Percentiles rank a stretch among this genome's conserved stretches.
Evolutionary conservation across 768 basidiomycete genomes (phyloP).

Genomic region (Albatrellus ellisii): DNA sequence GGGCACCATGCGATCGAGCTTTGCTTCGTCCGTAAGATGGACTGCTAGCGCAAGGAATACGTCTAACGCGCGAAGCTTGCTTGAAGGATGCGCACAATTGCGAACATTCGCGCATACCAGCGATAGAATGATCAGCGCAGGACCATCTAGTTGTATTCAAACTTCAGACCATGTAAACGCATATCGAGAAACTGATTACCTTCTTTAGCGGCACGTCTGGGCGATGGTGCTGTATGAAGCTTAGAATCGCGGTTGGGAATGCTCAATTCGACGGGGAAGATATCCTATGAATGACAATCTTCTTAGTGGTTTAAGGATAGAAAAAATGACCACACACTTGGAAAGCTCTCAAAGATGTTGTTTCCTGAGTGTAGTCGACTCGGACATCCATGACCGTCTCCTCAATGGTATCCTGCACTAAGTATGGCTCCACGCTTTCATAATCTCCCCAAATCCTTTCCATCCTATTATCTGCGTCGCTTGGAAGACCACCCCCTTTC

Average conservation of each 20-base stretch:
- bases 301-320: too few relatives aligned
- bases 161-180: background rate
- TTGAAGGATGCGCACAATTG: slow-evolving; percentile 75
- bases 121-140: slow-evolving; percentile 78
- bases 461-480: slow-evolving; percentile 75
- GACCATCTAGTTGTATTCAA: slow-evolving; percentile 46
- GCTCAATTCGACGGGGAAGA: slow-evolving; percentile 65
- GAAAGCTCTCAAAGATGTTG: slow-evolving; percentile 34
- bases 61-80: slow-evolving; percentile 76
- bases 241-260: slow-evolving; percentile 56
- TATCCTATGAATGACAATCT: slow-evolving; percentile 31
- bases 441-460: slow-evolving; percentile 84
- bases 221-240: slow-evolving; percentile 22
- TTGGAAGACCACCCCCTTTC: slow-evolving; percentile 35
- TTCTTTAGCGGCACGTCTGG: slow-evolving; percentile 44
- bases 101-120: slow-evolving; percentile 82
- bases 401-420: slow-evolving; percentile 34
- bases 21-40: slow-evolving; percentile 88
- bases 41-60: slow-evolving; percentile 71
- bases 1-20: slow-evolving; percentile 85
- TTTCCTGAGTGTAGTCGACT: slow-evolving; percentile 38
- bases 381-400: slow-evolving; percentile 39
- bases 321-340: slow-evolving; percentile 30
- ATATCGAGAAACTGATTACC: slow-evolving; percentile 24
- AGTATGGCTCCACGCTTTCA: slow-evolving; percentile 64